Conservation (phyloP, 768 basidiomycete species). For the Pluteus cervinus region DNA sequence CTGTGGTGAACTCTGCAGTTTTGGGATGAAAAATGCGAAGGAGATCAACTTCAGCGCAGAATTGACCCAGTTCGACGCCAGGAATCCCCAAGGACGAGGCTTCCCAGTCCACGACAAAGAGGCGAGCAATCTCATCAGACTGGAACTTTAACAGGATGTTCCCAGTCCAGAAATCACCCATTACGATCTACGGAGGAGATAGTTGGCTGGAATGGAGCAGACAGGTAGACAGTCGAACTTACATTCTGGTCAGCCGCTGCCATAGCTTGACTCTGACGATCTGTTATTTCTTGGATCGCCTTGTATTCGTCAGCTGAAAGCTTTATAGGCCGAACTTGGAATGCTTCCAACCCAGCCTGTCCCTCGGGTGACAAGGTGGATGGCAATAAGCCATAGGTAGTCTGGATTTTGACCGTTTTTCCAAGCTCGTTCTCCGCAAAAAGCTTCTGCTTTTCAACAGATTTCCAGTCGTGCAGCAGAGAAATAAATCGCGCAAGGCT, state of each 20-base stretch:
- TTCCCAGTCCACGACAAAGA: conserved; percentile 65
- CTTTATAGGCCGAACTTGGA: no score
- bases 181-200: conserved; percentile 29
- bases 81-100: conserved; percentile 49
- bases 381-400: not conserved
- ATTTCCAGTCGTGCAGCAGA: conserved; percentile 42
- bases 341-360: no score
- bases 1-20: conserved; percentile 27
- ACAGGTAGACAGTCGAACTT: conserved; percentile 7
- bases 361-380: not conserved
- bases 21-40: conserved; percentile 41
- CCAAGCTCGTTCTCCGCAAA: conserved; percentile 36
- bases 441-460: conserved; percentile 32
- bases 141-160: conserved; percentile 47
- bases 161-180: conserved; percentile 75
- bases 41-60: conserved; percentile 53
- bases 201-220: not conserved
- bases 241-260: conserved; percentile 21
- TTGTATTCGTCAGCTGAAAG: no score
- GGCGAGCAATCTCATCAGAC: conserved; percentile 25
- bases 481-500: conserved; percentile 53
- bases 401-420: conserved; percentile 30
- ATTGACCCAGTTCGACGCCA: conserved; percentile 57
- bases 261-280: conserved; percentile 19
- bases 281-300: conserved; percentile 14